These are phyloP conservation scores for Macrocystidia cucumis DNA, from an alignment of 1,284 basidiomycete genomes.

Conservation along the genomic window DNA sequence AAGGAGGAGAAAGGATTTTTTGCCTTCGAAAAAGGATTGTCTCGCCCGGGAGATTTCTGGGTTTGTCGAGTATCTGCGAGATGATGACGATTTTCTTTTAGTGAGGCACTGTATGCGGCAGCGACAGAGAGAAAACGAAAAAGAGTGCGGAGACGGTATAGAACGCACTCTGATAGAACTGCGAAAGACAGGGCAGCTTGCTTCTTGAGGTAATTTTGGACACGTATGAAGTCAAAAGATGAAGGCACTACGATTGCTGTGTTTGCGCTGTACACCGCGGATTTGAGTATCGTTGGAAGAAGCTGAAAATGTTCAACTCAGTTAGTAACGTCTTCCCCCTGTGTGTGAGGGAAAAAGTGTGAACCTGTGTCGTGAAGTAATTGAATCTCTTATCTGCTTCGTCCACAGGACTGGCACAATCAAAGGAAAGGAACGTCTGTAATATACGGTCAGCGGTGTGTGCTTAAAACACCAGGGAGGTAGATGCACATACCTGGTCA, in stretches of 20 bases:
- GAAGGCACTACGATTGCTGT: constrained; percentile 89
- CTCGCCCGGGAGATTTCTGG: constrained; percentile 91
- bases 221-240: constrained; percentile 94
- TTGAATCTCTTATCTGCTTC: constrained; percentile 86
- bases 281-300: constrained; percentile 77
- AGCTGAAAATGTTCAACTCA: constrained; percentile 52
- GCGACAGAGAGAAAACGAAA: background rate
- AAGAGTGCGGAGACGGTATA: too few species aligned
- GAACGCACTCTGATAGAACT: constrained; percentile 85
- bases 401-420: constrained; percentile 63
- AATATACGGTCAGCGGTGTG: background rate
- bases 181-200: constrained; percentile 64
- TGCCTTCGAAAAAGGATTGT: constrained; percentile 87
- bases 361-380: constrained; percentile 80
- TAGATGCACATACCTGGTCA: constrained; percentile 47
- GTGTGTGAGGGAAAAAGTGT: constrained; percentile 10
- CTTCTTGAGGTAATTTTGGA: constrained; percentile 84
- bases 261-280: constrained; percentile 85
- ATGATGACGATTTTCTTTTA: constrained; percentile 2
- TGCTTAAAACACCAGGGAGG: background rate
- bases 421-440: constrained; percentile 71
- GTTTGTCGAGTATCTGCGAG: constrained; percentile 78
- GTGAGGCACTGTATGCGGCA: too few species aligned
- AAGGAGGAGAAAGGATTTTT: constrained; percentile 82
- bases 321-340: constrained; percentile 1